Evolutionary conservation across 768 basidiomycete genomes (phyloP).

Genomic region (Myochromella boudieri): DNA sequence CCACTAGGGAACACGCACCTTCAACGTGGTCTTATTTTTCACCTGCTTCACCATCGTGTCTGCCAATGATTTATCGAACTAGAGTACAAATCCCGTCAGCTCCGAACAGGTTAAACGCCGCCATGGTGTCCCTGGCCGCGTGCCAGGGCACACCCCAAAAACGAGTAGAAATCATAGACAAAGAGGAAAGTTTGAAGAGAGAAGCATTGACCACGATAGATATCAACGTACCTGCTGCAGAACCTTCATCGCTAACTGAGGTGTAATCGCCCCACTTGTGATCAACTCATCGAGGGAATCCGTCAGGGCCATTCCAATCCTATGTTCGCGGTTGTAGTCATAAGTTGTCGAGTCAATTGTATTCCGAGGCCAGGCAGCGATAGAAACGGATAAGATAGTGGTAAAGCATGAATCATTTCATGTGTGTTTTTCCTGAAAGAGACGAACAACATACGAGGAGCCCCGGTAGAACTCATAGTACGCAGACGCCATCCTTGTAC

Average conservation of each 20-base stretch:
- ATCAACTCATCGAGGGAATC: constrained; percentile 99
- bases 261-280: constrained; percentile 93
- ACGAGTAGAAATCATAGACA: too few species aligned
- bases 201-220: too few species aligned
- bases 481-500: constrained; percentile 61
- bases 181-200: too few species aligned
- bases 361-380: too few species aligned
- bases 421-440: background rate
- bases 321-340: constrained; percentile 29
- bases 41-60: constrained; percentile 92
- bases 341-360: background rate
- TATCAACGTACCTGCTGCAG: constrained; percentile 82
- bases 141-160: too few species aligned
- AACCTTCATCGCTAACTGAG: constrained; percentile 99
- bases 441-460: constrained; percentile 60
- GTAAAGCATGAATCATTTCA: background rate
- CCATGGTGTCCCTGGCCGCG: too few species aligned
- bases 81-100: too few species aligned
- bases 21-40: constrained; percentile 92
- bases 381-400: background rate
- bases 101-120: too few species aligned
- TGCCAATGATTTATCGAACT: constrained; percentile 97
- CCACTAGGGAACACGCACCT: constrained; percentile 50
- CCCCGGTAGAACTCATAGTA: constrained; percentile 95
- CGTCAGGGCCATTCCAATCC: constrained; percentile 95